Conservation (phyloP, 192 early-diverging fungal genomes). For the Fimicolochytrium jonesii region DNA sequence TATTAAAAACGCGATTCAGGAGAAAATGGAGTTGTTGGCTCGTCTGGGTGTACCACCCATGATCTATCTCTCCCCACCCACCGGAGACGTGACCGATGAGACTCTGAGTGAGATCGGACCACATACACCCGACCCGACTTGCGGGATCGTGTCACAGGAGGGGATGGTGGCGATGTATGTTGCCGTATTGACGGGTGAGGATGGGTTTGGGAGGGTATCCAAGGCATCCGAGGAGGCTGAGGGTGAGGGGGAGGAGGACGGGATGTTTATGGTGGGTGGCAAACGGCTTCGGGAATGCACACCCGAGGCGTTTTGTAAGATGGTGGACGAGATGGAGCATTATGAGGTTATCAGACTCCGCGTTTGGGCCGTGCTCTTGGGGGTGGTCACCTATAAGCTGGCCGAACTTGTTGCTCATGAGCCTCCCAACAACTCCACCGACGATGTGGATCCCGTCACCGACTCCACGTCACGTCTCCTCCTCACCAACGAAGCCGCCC, state of each 20-base stretch:
- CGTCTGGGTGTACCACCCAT: background rate
- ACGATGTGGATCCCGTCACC: background rate
- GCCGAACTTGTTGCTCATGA: background rate
- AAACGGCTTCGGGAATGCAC: background rate
- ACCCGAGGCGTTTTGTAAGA: background rate
- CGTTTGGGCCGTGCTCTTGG: slow-evolving; percentile 19
- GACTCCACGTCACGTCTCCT: background rate
- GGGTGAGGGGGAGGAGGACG: too few species aligned
- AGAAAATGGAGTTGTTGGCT: slow-evolving; percentile 6
- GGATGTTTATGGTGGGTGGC: background rate
- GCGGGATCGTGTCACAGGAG: slow-evolving; percentile 3
- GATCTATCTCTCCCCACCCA: background rate
- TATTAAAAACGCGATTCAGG: background rate
- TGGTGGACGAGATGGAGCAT: slow-evolving; percentile 11
- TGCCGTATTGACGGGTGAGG: slow-evolving; percentile 20
- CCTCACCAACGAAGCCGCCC: background rate
- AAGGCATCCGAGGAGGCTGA: too few species aligned
- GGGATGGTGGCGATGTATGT: slow-evolving; percentile 7
- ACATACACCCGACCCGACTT: background rate
- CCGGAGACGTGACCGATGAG: background rate
- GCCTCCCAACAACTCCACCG: background rate
- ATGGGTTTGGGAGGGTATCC: slow-evolving; percentile 4
- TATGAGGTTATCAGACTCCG: slow-evolving; percentile 17
- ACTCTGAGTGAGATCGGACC: background rate
- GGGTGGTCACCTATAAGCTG: slow-evolving; percentile 10